Percentiles rank a stretch among this genome's conserved stretches.
These are phyloP conservation scores for Leccinum obscurum DNA, from an alignment of 768 basidiomycete genomes.

Conservation along the genomic window DNA sequence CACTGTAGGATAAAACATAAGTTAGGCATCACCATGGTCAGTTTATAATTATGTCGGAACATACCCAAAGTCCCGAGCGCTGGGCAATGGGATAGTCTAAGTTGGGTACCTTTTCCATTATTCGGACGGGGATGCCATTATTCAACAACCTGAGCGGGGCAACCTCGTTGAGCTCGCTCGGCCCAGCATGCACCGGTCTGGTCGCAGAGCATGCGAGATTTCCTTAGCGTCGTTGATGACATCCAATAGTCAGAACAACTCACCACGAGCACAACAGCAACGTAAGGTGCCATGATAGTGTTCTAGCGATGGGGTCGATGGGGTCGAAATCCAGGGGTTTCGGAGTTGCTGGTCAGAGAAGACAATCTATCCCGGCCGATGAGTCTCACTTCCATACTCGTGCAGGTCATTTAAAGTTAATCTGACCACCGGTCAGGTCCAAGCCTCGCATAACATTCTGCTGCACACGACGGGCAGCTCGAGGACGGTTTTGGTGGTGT, in stretches of 20 bases:
- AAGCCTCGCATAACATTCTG: too few relatives aligned
- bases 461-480: too few relatives aligned
- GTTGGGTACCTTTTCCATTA: constrained; percentile 45
- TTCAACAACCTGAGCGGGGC: constrained; percentile 35
- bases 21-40: too few relatives aligned
- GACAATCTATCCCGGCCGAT: too few relatives aligned
- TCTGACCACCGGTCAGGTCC: too few relatives aligned
- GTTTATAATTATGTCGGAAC: background rate
- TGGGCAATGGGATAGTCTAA: constrained; percentile 33
- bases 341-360: too few relatives aligned
- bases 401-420: too few relatives aligned
- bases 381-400: too few relatives aligned
- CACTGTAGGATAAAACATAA: too few relatives aligned
- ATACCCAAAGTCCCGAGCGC: constrained; percentile 40
- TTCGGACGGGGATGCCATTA: constrained; percentile 45
- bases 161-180: constrained; percentile 29
- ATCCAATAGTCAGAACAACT: background rate
- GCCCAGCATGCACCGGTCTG: constrained; percentile 29
- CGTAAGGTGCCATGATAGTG: too few relatives aligned
- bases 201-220: background rate
- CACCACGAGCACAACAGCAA: constrained; percentile 20
- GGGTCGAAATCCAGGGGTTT: background rate
- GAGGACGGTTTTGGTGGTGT: too few relatives aligned
- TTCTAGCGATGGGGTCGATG: too few relatives aligned
- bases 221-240: background rate